phyloP scores from a whole-genome alignment of 169 alveolate species.

The Eimeria zaria region DNA sequence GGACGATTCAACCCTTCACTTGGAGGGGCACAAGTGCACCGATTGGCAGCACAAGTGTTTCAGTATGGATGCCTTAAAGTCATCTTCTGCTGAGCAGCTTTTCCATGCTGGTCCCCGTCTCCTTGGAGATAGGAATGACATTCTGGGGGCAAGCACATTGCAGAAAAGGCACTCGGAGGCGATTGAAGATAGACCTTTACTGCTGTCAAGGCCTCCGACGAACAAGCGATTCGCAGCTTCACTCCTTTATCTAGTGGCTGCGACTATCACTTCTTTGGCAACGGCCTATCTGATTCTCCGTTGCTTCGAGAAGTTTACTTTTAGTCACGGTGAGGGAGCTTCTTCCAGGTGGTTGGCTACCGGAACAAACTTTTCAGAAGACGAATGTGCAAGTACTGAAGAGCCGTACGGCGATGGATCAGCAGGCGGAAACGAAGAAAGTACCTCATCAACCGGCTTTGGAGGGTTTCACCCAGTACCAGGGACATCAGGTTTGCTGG shows the following conservation, averaged over 20 bases:
- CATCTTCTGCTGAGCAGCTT: neutral
- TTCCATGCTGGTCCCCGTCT: neutral
- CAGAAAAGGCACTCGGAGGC: neutral
- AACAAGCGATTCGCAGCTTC: neutral
- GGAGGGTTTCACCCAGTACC: neutral
- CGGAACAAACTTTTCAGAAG: neutral
- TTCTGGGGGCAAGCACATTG: neutral
- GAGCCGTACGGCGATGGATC: neutral
- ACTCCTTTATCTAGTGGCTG: neutral
- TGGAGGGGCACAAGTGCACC: neutral
- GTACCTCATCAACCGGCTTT: neutral
- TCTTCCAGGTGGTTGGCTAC: neutral
- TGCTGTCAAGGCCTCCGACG: neutral
- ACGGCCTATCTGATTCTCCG: neutral
- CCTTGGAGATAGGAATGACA: neutral
- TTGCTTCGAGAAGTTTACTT: neutral
- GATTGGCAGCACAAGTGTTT: neutral
- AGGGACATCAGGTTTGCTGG: neutral
- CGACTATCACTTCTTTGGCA: conserved; percentile 1
- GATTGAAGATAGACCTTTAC: neutral
- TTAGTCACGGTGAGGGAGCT: neutral
- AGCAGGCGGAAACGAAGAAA: neutral
- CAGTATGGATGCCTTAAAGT: neutral
- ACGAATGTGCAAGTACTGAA: neutral
- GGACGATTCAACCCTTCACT: neutral